Base-by-base conservation (phyloP, 495 filamentous ascomycete genomes). In the Aspergillus saccharolyticus region DNA sequence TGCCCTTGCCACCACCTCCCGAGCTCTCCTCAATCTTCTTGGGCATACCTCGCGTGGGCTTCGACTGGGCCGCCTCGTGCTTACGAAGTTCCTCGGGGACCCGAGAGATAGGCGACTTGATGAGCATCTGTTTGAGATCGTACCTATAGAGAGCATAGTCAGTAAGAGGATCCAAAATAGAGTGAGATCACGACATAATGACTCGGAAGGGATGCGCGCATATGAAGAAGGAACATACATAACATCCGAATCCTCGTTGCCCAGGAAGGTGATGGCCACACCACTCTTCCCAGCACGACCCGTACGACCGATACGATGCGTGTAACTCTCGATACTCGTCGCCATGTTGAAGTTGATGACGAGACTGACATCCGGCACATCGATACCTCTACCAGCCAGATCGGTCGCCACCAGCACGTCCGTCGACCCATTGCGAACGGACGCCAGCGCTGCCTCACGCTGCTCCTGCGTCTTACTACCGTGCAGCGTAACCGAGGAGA, bases 341-440 rank as follows among this genome's bases (percentile, higher is more conserved):
- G 95, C 89, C 95, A 99, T 97, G 78, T 97, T 97, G 80, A 99
- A 99, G 78, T 99, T 99, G 63, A 97, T 79, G 24, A 99, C 94
- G 56, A 99, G 78, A 54, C 84, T 89, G 24, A 99, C 94, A 66
- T 97, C 95, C 0, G 86, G 86, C 1, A 99, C 91, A 77, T 99
- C 94, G 67, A 99, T 97, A 92, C 94, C 94, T 80, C 94, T 83
- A 53, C 93, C 94, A 18, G 94, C 94, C 22, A 99, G 81, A 75
- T 99, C 94, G 0, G 94, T 99, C 1, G 95, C 95, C 22, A 99
- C 94, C n/a, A 99, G 80, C 2, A 99, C 89, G 53, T 96, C 88
- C 0, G 87, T 88, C 20, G 76, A 68, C 20, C 91, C 93, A 47
- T 81, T 84, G 7, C 94, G 89, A 15, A 99, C 76, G 42, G 89